Base-by-base conservation (phyloP, 164 flowering plant genomes). In the Tetracentron sinense region DNA sequence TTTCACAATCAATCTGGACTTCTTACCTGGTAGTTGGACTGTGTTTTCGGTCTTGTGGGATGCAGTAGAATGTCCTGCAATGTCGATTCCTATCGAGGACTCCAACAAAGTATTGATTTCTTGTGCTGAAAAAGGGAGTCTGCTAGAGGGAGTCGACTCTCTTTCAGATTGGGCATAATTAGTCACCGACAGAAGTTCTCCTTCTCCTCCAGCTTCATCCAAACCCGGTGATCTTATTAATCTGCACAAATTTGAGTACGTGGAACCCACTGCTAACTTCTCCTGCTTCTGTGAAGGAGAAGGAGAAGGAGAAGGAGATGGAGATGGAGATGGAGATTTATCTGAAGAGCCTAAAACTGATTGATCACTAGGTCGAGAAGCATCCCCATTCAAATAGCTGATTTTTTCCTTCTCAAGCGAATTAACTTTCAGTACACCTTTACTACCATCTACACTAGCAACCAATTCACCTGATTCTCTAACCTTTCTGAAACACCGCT, bases 1-100 rank as follows among this genome's bases (percentile, higher is more conserved):
- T 66, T 83, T 88, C 59, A 79, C 71, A n/a, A 85, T 49, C 73
- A 81, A 54, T 48, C 69, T 73, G 77, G 82, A 77, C 86, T 85
- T 89, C 75, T 81, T 85, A 35, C 67, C 69, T 0, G 78, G 19
- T 35, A 65, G 26, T 49, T 69, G 72, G 23, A 63, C 51, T 20
- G 52, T 47, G 26, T 35, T 78, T 17, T 63, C 63, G 35, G 51
- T 62, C 75, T 79, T 83, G 28, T 64, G 61, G 20, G 77, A 35
- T 58, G 26, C 30, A 44, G 62, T 25, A 23, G 54, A 58, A 68
- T 62, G 46, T 10, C 16, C 68, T 25, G 61, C 70, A 44, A 57
- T 66, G 42, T 66, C 65, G 54, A 51, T 57, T 66, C 57, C 74
- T 67, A 44, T 64, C 20, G 68, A 52, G 38, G 63, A 28, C 63